These are phyloP conservation scores for Ustilago esculenta DNA, from an alignment of 1,284 basidiomycete species.

Conservation along the genomic window DNA sequence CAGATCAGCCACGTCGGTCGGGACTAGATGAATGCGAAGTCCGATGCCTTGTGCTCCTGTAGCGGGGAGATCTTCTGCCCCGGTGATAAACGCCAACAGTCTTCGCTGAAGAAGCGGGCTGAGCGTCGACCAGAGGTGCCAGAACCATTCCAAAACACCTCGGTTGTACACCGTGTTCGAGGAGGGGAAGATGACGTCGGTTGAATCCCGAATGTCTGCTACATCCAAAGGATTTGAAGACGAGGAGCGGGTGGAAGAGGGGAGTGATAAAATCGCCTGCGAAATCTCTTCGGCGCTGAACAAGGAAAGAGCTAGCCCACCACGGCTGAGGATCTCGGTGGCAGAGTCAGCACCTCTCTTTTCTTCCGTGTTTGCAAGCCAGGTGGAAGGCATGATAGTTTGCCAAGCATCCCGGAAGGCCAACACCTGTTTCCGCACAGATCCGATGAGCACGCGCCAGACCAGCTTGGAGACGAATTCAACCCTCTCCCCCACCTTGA, in stretches of 20 bases:
- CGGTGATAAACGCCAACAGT: slow-evolving; percentile 57
- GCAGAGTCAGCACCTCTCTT: slow-evolving; percentile 8
- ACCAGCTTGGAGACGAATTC: slow-evolving; percentile 31
- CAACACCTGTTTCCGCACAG: slow-evolving; percentile 16
- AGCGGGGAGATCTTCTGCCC: slow-evolving; percentile 48
- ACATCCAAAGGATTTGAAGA: slow-evolving; percentile 32
- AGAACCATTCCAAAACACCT: slow-evolving; percentile 23
- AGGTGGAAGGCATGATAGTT: slow-evolving; percentile 18
- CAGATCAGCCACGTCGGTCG: slow-evolving; percentile 2
- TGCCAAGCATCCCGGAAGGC: slow-evolving; percentile 38
- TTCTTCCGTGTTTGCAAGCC: slow-evolving; percentile 1
- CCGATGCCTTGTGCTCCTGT: slow-evolving; percentile 43
- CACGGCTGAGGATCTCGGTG: slow-evolving; percentile 16
- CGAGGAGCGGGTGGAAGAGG: slow-evolving; percentile 4
- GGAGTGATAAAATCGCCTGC: slow-evolving; percentile 20
- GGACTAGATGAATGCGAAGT: slow-evolving; percentile 49
- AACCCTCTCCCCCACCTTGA: slow-evolving; percentile 21
- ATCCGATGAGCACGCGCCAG: slow-evolving; percentile 29
- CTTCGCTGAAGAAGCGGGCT: slow-evolving; percentile 29
- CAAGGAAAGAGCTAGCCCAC: slow-evolving; percentile 39
- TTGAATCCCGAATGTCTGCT: slow-evolving; percentile 22
- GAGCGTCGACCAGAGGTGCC: slow-evolving; percentile 37
- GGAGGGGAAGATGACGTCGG: slow-evolving; percentile 22
- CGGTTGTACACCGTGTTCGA: not conserved
- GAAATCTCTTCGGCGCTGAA: slow-evolving; percentile 17